Percentiles rank a stretch among this genome's conserved stretches.
phyloP scores from a whole-genome alignment of 129 eudicot species.

The Ambrosia artemisiifolia region DNA sequence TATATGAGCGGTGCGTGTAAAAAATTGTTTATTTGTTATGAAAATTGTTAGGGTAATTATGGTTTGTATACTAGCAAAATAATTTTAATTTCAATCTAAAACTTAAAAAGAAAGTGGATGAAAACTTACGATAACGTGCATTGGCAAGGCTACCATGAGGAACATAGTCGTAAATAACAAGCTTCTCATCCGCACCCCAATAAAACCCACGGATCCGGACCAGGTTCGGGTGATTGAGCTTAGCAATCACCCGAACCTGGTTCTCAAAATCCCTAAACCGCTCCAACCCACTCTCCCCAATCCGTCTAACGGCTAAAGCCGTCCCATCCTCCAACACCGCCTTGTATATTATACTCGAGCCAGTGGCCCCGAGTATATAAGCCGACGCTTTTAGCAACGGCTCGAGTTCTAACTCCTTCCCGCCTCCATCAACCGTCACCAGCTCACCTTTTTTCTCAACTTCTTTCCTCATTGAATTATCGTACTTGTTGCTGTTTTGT shows the following conservation, averaged over 20 bases:
- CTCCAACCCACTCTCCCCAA: constrained; percentile 78
- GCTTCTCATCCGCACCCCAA: constrained; percentile 94
- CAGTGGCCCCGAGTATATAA: constrained; percentile 76
- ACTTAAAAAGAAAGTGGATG: not conserved
- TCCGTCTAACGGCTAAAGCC: constrained; percentile 73
- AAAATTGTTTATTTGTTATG: too few species aligned
- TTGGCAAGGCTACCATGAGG: constrained; percentile 92
- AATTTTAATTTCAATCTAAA: not conserved
- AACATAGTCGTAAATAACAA: constrained; percentile 83
- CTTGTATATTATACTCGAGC: constrained; percentile 84
- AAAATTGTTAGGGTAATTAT: too few species aligned
- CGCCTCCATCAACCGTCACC: constrained; percentile 91
- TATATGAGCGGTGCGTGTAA: too few species aligned
- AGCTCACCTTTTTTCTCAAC: constrained; percentile 47
- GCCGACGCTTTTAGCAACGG: constrained; percentile 89
- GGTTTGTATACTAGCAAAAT: too few species aligned
- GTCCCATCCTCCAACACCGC: constrained; percentile 90
- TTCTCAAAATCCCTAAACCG: constrained; percentile 85
- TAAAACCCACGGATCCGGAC: constrained; percentile 92
- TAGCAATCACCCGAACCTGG: constrained; percentile 76
- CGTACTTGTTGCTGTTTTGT: constrained; percentile 15
- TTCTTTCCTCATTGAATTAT: not conserved
- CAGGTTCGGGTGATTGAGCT: constrained; percentile 81
- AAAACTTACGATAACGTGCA: constrained; percentile 81
- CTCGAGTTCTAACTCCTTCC: constrained; percentile 65